Percentiles rank a stretch among this genome's conserved stretches.
phyloP scores from a whole-genome alignment of 306 rosid genomes.

The Prosopis cineraria region DNA sequence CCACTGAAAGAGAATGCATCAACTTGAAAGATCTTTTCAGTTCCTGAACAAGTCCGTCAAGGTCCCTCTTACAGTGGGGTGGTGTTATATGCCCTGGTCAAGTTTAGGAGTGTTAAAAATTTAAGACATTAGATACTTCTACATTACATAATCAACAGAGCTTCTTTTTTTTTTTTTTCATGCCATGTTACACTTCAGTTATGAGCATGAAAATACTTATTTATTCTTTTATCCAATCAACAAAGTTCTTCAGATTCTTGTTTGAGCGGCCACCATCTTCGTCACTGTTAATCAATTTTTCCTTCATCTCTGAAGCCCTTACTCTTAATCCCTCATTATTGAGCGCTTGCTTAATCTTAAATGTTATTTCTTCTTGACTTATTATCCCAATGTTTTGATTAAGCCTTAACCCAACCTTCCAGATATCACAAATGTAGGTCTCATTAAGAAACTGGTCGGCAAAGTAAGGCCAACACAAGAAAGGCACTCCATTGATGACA shows the following conservation, averaged over 20 bases:
- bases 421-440: constrained; percentile 34
- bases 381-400: constrained; percentile 2
- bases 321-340: constrained; percentile 14
- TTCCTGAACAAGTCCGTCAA: not conserved
- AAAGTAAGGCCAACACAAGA: constrained; percentile 42
- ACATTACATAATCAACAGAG: not conserved
- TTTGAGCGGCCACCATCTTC: constrained; percentile 33
- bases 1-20: not conserved
- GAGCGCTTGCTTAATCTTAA: constrained; percentile 22
- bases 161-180: not conserved
- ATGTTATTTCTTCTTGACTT: constrained; percentile 11
- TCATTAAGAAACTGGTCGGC: constrained; percentile 35
- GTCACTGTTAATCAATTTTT: not conserved
- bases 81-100: not conserved
- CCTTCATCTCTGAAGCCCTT: constrained; percentile 21
- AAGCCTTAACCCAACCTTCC: constrained; percentile 33
- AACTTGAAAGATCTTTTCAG: not conserved
- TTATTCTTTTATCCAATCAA: constrained; percentile 34
- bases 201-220: not conserved
- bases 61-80: not conserved
- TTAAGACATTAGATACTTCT: not conserved
- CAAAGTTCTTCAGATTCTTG: constrained; percentile 27
- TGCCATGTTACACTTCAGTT: not conserved
- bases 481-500: constrained; percentile 28
- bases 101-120: not conserved